These are phyloP conservation scores for Mycena metata DNA, from an alignment of 768 basidiomycete genomes.

Conservation along the genomic window DNA sequence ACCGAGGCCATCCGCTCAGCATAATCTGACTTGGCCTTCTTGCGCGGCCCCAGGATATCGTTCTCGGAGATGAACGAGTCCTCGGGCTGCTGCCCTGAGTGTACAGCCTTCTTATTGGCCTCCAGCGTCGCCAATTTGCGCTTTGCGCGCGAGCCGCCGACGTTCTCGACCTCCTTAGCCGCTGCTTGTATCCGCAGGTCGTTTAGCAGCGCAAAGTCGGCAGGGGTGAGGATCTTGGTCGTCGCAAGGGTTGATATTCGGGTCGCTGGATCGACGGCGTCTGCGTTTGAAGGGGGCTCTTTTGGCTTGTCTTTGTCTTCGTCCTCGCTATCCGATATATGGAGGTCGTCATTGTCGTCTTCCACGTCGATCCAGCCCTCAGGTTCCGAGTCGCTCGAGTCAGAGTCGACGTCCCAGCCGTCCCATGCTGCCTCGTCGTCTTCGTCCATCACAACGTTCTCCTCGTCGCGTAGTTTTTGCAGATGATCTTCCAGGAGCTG, in stretches of 20 bases:
- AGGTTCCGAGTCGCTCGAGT: constrained; percentile 68
- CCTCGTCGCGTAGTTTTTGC: constrained; percentile 76
- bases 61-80: constrained; percentile 86
- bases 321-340: constrained; percentile 91
- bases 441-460: constrained; percentile 61
- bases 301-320: constrained; percentile 70
- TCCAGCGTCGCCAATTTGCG: constrained; percentile 90
- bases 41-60: constrained; percentile 94
- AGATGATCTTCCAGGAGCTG: constrained; percentile 93
- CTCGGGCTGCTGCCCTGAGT: constrained; percentile 60
- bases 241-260: constrained; percentile 80
- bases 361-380: constrained; percentile 88
- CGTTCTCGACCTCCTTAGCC: constrained; percentile 73
- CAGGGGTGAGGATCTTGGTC: constrained; percentile 97
- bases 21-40: constrained; percentile 94
- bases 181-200: constrained; percentile 89
- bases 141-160: constrained; percentile 83
- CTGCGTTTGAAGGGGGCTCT: constrained; percentile 51
- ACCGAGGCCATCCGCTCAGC: constrained; percentile 94
- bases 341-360: constrained; percentile 72
- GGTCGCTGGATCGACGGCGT: constrained; percentile 46
- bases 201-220: constrained; percentile 93
- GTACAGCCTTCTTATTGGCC: constrained; percentile 70
- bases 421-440: constrained; percentile 84
- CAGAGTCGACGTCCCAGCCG: constrained; percentile 90